Evolutionary conservation across 768 basidiomycete species (phyloP), one percentile per base, ranked within the genome.

Genomic region (Thelephora ganbajun): DNA sequence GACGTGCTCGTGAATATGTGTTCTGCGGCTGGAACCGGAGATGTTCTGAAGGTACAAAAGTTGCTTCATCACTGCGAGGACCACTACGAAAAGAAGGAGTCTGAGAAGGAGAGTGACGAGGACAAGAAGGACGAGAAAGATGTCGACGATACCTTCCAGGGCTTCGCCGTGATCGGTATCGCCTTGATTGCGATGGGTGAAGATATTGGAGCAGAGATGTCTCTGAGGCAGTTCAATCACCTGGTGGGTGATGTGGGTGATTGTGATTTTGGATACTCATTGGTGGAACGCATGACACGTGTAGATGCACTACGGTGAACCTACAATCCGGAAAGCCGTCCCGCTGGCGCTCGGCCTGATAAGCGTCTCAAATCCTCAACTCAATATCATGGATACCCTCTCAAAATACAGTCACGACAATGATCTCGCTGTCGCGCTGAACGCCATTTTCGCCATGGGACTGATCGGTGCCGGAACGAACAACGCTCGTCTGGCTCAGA

Each of bases 391-490:
- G 53, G 96, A 99, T 62, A 97, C 92, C 0, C 79, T 99, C 11
- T 98, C 94, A 5, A 94, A 94, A 64, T 99, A 99, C 68, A 94
- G 90, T 51, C 96, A 99, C 69, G 94, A 99, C 70, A 92, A 87
- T 57, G 96, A 99, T 65, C 79, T 98, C n/a, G 73, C 79, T 37
- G 96, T 99, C 9, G 96, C 94, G 0, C 76, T 90, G 45, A 98
- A 97, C 58, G 89, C 96, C 22, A 97, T 99, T 66, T 88, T 98
- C 57, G 93, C 93, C 2, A 97, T 99, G 94, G 96, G 96, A 51
- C 74, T 99, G 20, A 84, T 98, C 45, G 96, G 96, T 26, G 94
- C 94, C 1, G 96, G 96, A 30, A 92, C 91, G n/a, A 99, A 99
- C 66, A 98, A 99, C 55, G 96, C 96, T 12, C 80, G 92, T 35